Conservation (phyloP, 2,329 filamentous ascomycete genomes). For the Diaporthe humulicola region DNA sequence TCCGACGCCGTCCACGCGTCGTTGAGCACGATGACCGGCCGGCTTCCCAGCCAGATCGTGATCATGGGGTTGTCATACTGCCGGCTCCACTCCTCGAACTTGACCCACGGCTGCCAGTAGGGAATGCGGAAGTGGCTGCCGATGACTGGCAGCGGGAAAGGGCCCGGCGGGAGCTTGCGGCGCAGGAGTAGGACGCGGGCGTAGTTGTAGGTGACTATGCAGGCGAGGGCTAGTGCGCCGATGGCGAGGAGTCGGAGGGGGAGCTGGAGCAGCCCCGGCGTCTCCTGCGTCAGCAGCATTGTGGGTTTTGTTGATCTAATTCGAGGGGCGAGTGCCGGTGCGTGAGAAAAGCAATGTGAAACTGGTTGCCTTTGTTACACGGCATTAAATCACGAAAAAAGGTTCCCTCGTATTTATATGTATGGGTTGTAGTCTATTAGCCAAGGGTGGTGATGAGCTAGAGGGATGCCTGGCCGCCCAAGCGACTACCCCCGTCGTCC, state of each 20-base stretch:
- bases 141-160: conserved; percentile 26
- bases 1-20: conserved; percentile 30
- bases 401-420: not conserved
- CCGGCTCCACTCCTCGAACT: conserved; percentile 28
- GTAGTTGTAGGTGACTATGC: conserved; percentile 19
- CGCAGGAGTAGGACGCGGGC: conserved; percentile 20
- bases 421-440: not conserved
- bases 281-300: conserved; percentile 13
- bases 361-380: not conserved
- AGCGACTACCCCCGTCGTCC: no score
- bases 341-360: not conserved
- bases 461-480: not conserved
- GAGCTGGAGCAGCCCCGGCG: conserved; percentile 5
- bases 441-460: not conserved
- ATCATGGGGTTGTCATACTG: conserved; percentile 26
- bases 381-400: not conserved
- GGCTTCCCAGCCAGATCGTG: conserved; percentile 29
- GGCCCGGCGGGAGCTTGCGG: conserved; percentile 27
- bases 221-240: conserved; percentile 1
- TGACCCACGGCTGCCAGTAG: conserved; percentile 3
- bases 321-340: not conserved
- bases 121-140: conserved; percentile 18
- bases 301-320: not conserved
- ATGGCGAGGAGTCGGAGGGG: not conserved
- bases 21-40: conserved; percentile 17